Conservation (phyloP, 371 early-diverging fungal species). For the Apophysomyces trapeziformis region DNA sequence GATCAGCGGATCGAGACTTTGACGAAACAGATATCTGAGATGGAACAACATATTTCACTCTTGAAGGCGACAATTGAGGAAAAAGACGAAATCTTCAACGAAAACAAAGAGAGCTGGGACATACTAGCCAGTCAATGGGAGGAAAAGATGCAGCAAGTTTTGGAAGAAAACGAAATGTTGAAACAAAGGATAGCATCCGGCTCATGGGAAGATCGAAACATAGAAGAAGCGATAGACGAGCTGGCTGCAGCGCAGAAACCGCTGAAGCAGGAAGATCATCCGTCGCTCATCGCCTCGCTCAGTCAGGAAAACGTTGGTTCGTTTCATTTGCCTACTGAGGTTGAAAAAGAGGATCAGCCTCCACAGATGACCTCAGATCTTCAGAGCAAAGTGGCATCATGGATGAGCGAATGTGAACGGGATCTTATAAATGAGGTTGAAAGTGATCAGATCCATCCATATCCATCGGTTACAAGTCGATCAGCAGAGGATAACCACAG, state of each 20-base stretch:
- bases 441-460: neutral
- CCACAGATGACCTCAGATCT: neutral
- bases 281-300: neutral
- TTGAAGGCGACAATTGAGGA: neutral
- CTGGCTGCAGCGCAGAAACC: neutral
- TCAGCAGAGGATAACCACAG: neutral
- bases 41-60: slow-evolving; percentile 4
- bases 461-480: neutral
- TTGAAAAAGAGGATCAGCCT: neutral
- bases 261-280: neutral
- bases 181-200: neutral
- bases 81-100: neutral
- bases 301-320: neutral
- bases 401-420: neutral
- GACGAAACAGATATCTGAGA: neutral
- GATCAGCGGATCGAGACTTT: neutral
- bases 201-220: neutral
- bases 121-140: neutral
- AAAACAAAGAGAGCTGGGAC: neutral
- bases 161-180: neutral
- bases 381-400: neutral
- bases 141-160: neutral
- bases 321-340: neutral
- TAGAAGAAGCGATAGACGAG: neutral
- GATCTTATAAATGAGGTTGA: neutral